Evolutionary conservation across 805 yeast genomes (phyloP), one percentile per base, ranked within the genome.

Genomic region (Kazachstania psychrophila): DNA sequence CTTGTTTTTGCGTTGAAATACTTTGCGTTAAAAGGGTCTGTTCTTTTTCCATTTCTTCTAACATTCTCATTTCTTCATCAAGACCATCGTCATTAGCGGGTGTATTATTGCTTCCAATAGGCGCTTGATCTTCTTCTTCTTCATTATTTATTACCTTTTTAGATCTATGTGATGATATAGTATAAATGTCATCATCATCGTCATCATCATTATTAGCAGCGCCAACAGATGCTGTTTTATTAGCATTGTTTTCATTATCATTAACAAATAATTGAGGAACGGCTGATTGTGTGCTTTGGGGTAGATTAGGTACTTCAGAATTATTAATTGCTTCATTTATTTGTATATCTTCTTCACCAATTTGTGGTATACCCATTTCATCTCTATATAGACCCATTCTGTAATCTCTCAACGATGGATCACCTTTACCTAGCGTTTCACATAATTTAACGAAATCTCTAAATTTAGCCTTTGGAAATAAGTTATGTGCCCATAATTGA

Each of bases 381-480:
- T 60, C 59, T 19, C 60, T 52, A 11, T 69, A 54, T 39, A 58
- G 50, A 11, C 51, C 54, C 28, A 64, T 55, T 47, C 77, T 61
- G 43, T 68, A 61, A 2, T 57, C 62, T 40, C 65, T 66, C 22
- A 75, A 56, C 11, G 56, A 59, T 13, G 62, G 56, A 16, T 70
- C 59, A 5, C 52, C 55, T 43, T 56, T 58, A 11, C 82, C 78
- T 28, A 75, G 66, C 12, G 66, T 59, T 28, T 69, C 64, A 33
- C 77, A 58, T 46, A 79, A 58, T 17, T 67, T 64, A 1, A 80
- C 60, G 49, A 87, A 77, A 54, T 84, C 94, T 32, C 65, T 64
- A 45, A 87, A 83, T 43, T 73, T 77, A 12, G 92, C 85, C 61
- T 80, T 82, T 4, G 96, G 94, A 51, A 71, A 85, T 26, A 86